Evolutionary conservation across 768 basidiomycete genomes (phyloP), one percentile per base, ranked within the genome.

Genomic region (Psilocybe azurescens): DNA sequence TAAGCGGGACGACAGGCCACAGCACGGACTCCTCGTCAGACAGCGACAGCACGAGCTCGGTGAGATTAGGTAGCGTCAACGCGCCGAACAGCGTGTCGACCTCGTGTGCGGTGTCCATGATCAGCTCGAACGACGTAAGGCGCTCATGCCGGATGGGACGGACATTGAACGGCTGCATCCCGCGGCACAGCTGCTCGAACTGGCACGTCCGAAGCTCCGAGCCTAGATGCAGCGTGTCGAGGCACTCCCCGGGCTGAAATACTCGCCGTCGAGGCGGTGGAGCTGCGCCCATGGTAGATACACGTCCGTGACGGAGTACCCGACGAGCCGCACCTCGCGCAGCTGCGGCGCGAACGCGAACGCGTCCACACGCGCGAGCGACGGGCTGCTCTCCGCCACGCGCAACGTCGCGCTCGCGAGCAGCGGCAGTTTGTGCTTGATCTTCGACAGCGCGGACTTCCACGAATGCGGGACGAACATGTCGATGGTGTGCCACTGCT

Each of bases 401-500:
- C 67, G 69, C 18, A 70, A 47, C 9, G 65, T 68, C 16, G 67
- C 60, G 48, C 41, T 59, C 16, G 62, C 61, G 39, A 70, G 64
- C n/a, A 60, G 18, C 10, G 67, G 62, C n/a, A 70, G 59, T n/a
- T 53, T 51, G 39, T 63, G 52, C 5, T 61, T 59, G 13, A 66
- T 59, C 6, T 55, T 56, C 0, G 44, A 58, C 14, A 71, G 59
- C 2, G 44, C 16, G 2, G 49, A 36, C 29, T 62, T 64, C 67
- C 67, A 71, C 9, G 65, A 24, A 50, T 57, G 56, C 5, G 70
- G 70, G 2, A 69, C 54, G 54, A 69, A 67, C 13, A 71, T 54
- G 52, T 71, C 70, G 56, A 71, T 50, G 50, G 56, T 64, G 3
- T 69, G 63, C 67, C 67, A 69, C 53, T 65, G 64, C 14, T 60